These are phyloP conservation scores for Physocladia obscura DNA, from an alignment of 192 early-diverging fungal genomes.

Conservation along the genomic window DNA sequence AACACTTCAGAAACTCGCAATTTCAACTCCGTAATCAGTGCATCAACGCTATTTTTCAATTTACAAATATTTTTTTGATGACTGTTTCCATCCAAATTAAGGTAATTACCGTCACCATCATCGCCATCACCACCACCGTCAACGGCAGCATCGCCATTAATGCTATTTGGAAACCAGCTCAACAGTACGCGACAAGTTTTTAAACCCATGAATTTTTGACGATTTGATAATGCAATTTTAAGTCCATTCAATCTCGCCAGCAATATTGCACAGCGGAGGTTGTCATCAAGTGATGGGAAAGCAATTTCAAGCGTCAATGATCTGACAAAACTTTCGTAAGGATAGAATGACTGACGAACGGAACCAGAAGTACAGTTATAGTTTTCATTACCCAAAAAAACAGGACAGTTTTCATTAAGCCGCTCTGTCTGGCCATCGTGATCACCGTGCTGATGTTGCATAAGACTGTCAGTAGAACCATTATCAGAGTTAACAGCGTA, in stretches of 20 bases:
- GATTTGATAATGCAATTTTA: neutral
- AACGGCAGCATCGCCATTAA: too few relatives aligned
- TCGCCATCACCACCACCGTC: too few relatives aligned
- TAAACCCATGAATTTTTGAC: neutral
- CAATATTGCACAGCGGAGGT: neutral
- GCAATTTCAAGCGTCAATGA: conserved; percentile 13
- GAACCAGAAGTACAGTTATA: neutral
- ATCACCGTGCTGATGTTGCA: too few relatives aligned
- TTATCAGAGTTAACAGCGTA: too few relatives aligned
- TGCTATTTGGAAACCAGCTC: conserved; percentile 15
- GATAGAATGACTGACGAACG: neutral
- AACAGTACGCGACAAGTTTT: neutral
- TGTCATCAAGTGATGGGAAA: neutral
- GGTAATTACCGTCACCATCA: too few relatives aligned
- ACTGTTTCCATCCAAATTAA: too few relatives aligned
- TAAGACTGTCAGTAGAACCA: neutral
- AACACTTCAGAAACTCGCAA: too few relatives aligned
- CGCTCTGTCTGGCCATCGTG: neutral
- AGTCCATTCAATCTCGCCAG: neutral
- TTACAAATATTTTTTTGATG: too few relatives aligned
- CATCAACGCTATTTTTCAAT: too few relatives aligned
- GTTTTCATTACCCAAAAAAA: too few relatives aligned
- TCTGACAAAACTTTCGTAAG: neutral
- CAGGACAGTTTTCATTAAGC: too few relatives aligned
- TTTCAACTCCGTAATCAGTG: too few relatives aligned